Evolutionary conservation across 345 rosid species (phyloP).

Genomic region (Geranium rotundifolium): DNA sequence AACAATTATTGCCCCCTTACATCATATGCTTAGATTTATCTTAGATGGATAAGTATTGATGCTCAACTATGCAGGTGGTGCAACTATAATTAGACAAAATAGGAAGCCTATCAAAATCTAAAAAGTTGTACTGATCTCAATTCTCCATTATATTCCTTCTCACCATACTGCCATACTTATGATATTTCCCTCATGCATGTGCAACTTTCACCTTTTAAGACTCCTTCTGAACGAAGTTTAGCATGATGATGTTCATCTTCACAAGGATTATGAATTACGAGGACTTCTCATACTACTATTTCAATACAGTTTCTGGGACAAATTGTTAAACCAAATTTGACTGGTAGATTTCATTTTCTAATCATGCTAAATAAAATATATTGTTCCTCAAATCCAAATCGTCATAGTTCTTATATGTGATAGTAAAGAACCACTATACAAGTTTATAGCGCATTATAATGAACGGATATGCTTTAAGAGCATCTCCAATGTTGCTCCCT

Average conservation of each 20-base stretch:
- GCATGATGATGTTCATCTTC: not conserved
- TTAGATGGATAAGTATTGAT: not conserved
- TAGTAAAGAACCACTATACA: not conserved
- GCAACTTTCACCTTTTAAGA: not conserved
- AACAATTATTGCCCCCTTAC: not conserved
- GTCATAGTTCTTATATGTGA: not conserved
- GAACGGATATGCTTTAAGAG: not conserved
- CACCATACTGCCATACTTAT: not conserved
- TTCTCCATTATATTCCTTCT: not conserved
- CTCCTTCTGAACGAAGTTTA: not conserved
- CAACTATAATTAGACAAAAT: too few relatives aligned
- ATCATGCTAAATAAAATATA: not conserved
- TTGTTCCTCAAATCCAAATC: too few relatives aligned
- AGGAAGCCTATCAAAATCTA: too few relatives aligned
- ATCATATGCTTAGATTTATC: not conserved
- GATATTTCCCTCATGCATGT: not conserved
- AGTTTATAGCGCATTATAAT: not conserved
- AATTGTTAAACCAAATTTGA: not conserved
- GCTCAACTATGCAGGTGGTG: too few relatives aligned
- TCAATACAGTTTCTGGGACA: not conserved
- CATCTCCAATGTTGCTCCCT: too few relatives aligned
- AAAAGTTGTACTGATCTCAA: not conserved
- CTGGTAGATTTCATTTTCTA: not conserved
- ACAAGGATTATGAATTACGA: not conserved
- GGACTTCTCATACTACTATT: not conserved